A percentile compares a stretch with the other conserved stretches of the same genome.
These are phyloP conservation scores for Psilocybe mexicana DNA, from an alignment of 1,284 basidiomycete species.

Conservation along the genomic window DNA sequence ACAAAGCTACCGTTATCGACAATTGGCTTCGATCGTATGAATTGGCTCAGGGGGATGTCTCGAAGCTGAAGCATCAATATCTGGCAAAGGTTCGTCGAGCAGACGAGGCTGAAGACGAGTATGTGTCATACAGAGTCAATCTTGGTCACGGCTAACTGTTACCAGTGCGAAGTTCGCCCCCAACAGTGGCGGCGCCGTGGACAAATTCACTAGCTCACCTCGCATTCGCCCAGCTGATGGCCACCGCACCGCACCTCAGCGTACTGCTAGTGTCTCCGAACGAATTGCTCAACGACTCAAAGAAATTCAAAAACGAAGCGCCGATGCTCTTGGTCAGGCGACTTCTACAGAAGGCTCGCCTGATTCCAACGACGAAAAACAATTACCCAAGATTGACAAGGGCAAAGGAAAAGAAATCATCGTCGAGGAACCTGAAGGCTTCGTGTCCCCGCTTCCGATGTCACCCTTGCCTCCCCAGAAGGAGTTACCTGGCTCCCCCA, in stretches of 20 bases:
- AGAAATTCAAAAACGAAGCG: conserved; percentile 66
- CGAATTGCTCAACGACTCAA: conserved; percentile 74
- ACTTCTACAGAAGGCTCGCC: conserved; percentile 30
- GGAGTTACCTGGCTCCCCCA: conserved; percentile 35
- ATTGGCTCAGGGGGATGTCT: conserved; percentile 59
- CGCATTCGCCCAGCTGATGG: conserved; percentile 59
- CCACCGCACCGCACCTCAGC: conserved; percentile 49
- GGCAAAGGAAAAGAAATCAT: conserved; percentile 71
- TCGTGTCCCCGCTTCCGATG: conserved; percentile 57
- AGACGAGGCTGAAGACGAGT: conserved; percentile 92
- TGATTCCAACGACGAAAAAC: conserved; percentile 39
- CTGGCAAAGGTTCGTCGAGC: conserved; percentile 76
- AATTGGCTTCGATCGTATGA: conserved; percentile 76
- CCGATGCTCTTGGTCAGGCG: conserved; percentile 37
- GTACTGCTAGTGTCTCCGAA: conserved; percentile 73
- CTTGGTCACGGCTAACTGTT: background rate
- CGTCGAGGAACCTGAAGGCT: conserved; percentile 37
- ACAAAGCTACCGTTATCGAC: conserved; percentile 59
- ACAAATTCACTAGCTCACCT: conserved; percentile 78
- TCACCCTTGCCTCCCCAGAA: conserved; percentile 46
- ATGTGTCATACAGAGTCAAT: conserved; percentile 30
- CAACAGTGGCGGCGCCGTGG: conserved; percentile 48
- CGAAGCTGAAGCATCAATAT: conserved; percentile 75
- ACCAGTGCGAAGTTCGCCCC: conserved; percentile 83
- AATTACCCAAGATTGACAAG: conserved; percentile 64